Evolutionary conservation across 177 flowering plant species (phyloP).

Genomic region (Vitis hybrid): DNA sequence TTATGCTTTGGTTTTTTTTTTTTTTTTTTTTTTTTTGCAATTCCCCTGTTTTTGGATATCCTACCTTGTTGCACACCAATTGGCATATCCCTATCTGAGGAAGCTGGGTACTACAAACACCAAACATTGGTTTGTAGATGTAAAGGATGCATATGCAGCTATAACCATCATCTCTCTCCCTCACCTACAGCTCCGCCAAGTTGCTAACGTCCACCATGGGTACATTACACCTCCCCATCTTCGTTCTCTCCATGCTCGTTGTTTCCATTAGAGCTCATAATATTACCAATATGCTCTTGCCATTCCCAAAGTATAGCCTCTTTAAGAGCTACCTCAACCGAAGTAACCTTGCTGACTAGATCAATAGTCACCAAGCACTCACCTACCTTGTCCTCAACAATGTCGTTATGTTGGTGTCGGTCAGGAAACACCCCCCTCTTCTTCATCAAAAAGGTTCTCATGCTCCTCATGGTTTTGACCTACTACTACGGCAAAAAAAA

Average conservation of each 20-base stretch:
- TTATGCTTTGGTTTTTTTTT: too few relatives aligned
- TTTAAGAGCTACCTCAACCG: conserved; percentile 59
- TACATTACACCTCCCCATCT: conserved; percentile 8
- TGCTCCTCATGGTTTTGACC: conserved; percentile 72
- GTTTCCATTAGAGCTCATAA: conserved; percentile 50
- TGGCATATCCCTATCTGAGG: too few relatives aligned
- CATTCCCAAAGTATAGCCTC: conserved; percentile 54
- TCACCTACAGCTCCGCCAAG: neutral
- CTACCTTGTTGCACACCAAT: too few relatives aligned
- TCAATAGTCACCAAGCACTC: conserved; percentile 77
- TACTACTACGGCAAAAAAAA: conserved; percentile 51
- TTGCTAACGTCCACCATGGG: conserved; percentile 15
- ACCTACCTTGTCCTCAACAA: conserved; percentile 74
- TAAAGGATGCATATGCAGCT: too few relatives aligned
- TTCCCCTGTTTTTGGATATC: too few relatives aligned
- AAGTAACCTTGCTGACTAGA: conserved; percentile 79
- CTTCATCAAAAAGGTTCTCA: conserved; percentile 60
- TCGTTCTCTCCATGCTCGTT: conserved; percentile 5
- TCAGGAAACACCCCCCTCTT: conserved; percentile 57
- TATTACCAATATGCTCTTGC: conserved; percentile 67
- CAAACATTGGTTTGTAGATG: too few relatives aligned
- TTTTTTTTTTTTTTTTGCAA: too few relatives aligned
- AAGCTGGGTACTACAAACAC: too few relatives aligned
- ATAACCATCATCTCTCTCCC: conserved; percentile 1
- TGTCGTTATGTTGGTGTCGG: conserved; percentile 53